Percentiles rank a stretch among this genome's conserved stretches.
These are phyloP conservation scores for Termitomyces titanicus DNA, from an alignment of 768 basidiomycete genomes.

Conservation along the genomic window DNA sequence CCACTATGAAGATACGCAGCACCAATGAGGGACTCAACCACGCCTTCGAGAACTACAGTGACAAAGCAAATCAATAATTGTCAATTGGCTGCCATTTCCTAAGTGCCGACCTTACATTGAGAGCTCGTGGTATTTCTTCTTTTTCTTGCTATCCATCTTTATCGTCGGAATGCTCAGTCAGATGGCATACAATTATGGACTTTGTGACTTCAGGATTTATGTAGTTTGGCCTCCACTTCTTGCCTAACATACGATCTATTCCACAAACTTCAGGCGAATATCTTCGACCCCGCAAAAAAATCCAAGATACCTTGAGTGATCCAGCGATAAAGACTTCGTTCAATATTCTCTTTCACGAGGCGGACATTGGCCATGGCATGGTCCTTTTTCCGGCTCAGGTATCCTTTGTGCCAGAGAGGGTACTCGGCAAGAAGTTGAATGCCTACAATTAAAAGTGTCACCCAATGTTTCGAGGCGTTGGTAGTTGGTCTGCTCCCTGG, in stretches of 20 bases:
- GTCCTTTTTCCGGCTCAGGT: slow-evolving; percentile 66
- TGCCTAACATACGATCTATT: slow-evolving; percentile 42
- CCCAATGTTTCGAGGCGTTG: slow-evolving; percentile 75
- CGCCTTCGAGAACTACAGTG: slow-evolving; percentile 65
- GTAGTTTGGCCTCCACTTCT: slow-evolving; percentile 51
- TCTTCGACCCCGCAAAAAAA: neutral
- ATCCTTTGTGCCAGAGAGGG: slow-evolving; percentile 81
- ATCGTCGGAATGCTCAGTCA: neutral
- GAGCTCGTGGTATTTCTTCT: slow-evolving; percentile 37
- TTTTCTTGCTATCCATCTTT: slow-evolving; percentile 25
- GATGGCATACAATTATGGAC: neutral
- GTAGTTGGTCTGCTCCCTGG: slow-evolving; percentile 64
- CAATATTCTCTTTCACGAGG: slow-evolving; percentile 63
- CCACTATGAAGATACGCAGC: slow-evolving; percentile 71
- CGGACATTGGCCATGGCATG: slow-evolving; percentile 68
- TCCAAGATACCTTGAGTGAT: slow-evolving; percentile 54
- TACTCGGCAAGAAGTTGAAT: slow-evolving; percentile 60
- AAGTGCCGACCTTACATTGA: slow-evolving; percentile 66
- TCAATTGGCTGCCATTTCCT: neutral
- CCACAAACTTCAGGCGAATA: neutral
- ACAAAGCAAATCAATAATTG: neutral
- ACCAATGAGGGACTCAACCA: slow-evolving; percentile 80
- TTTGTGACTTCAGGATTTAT: slow-evolving; percentile 9
- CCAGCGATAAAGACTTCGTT: slow-evolving; percentile 53
- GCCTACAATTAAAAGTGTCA: slow-evolving; percentile 58